Percentiles rank a stretch among this genome's conserved stretches.
phyloP scores from a whole-genome alignment of 169 alveolate species.

The Cyclospora cayetanensis region DNA sequence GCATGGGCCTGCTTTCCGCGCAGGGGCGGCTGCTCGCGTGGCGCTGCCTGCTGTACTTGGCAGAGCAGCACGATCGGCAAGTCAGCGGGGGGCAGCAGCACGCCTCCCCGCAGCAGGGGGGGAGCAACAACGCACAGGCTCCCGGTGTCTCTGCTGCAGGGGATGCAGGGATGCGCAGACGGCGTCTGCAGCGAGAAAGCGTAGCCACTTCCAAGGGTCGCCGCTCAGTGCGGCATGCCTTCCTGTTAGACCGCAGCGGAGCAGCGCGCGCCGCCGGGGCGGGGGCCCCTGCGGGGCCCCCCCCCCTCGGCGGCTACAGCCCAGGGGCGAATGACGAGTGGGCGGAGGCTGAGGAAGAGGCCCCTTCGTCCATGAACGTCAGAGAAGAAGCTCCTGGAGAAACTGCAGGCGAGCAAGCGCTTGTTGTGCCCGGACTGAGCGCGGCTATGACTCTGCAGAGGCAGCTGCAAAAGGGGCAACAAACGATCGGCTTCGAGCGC shows the following conservation, averaged over 20 bases:
- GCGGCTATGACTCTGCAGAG: background rate
- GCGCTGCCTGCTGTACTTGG: slow-evolving; percentile 60
- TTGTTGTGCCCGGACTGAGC: background rate
- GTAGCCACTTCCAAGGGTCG: slow-evolving; percentile 70
- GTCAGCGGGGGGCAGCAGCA: background rate
- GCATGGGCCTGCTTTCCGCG: slow-evolving; percentile 61
- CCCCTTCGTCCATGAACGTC: background rate
- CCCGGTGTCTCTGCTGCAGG: slow-evolving; percentile 16
- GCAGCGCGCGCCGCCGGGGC: background rate
- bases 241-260: slow-evolving; percentile 59
- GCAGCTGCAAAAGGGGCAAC: slow-evolving; percentile 35
- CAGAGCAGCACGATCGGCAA: slow-evolving; percentile 65
- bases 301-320: slow-evolving; percentile 7
- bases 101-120: slow-evolving; percentile 16
- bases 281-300: background rate
- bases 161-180: slow-evolving; percentile 30
- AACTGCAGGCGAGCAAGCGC: slow-evolving; percentile 21
- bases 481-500: slow-evolving; percentile 61
- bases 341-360: slow-evolving; percentile 49
- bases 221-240: slow-evolving; percentile 68
- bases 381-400: slow-evolving; percentile 27
- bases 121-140: too few species aligned
- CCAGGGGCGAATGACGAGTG: slow-evolving; percentile 52
- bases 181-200: slow-evolving; percentile 15
- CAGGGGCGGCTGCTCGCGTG: slow-evolving; percentile 66